phyloP scores from a whole-genome alignment of 2,329 filamentous ascomycete species.

The Cryphonectria naterciae region DNA sequence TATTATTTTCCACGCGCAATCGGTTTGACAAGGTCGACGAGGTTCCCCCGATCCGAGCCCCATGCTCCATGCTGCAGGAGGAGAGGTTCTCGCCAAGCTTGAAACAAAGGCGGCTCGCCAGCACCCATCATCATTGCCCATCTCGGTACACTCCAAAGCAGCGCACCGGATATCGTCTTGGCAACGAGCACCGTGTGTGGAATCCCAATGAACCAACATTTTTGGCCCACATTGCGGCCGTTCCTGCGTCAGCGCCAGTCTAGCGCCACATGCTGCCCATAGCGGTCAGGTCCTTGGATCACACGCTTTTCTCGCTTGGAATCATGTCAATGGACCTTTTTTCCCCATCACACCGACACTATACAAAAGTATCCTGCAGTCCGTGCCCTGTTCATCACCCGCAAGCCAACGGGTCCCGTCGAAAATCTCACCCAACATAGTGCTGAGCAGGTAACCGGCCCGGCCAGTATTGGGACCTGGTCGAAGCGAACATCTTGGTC shows the following conservation, averaged over 20 bases:
- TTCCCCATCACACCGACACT: neutral
- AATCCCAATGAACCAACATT: conserved; percentile 7
- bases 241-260: conserved; percentile 27
- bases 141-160: conserved; percentile 6
- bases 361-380: neutral
- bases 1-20: neutral
- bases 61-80: neutral
- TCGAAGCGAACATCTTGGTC: neutral
- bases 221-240: conserved; percentile 20
- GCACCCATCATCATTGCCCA: conserved; percentile 15
- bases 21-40: neutral
- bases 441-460: neutral
- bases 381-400: neutral
- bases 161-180: neutral
- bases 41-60: neutral
- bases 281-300: conserved; percentile 1
- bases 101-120: conserved; percentile 17
- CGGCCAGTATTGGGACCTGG: neutral
- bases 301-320: neutral
- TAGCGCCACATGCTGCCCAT: conserved; percentile 24
- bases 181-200: neutral
- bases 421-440: neutral
- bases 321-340: neutral
- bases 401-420: neutral
- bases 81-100: conserved; percentile 15